Evolutionary conservation across 352 stramenopile species (phyloP), one percentile per base, ranked within the genome.

Genomic region (Aphanomyces invadans): DNA sequence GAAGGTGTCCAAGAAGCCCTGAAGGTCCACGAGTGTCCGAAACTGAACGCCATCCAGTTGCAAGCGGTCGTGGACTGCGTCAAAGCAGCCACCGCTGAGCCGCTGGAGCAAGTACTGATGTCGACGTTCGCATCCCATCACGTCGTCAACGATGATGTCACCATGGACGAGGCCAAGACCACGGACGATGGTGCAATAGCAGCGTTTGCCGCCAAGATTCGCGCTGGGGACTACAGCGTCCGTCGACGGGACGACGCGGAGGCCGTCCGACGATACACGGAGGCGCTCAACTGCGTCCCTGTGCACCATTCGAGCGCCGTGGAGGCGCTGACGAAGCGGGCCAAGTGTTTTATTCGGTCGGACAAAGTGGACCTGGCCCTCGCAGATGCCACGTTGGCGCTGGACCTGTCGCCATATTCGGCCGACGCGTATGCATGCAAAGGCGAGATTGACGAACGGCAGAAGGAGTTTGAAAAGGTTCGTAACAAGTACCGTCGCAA

Each of bases 11-110:
- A 76, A 76, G 77, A 80, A 9, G 81, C 87, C 19, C 73, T 91
- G 2, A 72, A 74, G 21, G 71, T n/a, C 45, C 83, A 62, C 9
- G 72, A 86, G 32, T n/a, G 21, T 25, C 44, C 12, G 44, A 56
- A 72, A 0, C 65, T 88, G 33, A 87, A 74, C 69, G 73, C 88
- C 31, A 53, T 94, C 29, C 74, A 92, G 64, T 89, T 92, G 62
- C 83, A 94, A 62, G 81, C 81, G 23, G 65, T 94, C 29, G 89
- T 79, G 36, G 83, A 91, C 19, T 85, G 80, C 0, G 61, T 90
- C 38, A 44, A 64, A 10, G 48, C 65, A 5, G 75, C 77, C 48
- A 75, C 78, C 11, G 66, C 70, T 1, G 71, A 74, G 4, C 52
- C 74, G 17, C 38, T 87, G 4, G 63, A 64, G 2, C 60, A 76